Evolutionary conservation across 805 yeast species (phyloP).

Genomic region (Blastobotrys terrestris): DNA sequence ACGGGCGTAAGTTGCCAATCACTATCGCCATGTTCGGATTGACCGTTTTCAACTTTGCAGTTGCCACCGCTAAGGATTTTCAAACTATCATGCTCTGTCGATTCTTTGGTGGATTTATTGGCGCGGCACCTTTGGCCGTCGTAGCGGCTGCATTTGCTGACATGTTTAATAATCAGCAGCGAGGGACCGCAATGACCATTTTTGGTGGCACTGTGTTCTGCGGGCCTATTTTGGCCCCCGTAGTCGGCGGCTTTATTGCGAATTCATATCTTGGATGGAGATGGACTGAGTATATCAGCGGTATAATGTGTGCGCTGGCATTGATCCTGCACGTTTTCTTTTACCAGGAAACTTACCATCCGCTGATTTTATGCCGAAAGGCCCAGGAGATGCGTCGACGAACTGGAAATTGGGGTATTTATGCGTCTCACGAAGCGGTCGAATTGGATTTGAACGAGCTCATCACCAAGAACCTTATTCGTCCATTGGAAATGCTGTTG

Average conservation of each 20-base stretch:
- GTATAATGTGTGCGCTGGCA: conserved; percentile 49
- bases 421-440: conserved; percentile 67
- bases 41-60: conserved; percentile 59
- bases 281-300: conserved; percentile 71
- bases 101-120: conserved; percentile 73
- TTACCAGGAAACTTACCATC: conserved; percentile 66
- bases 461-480: conserved; percentile 52
- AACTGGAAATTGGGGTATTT: conserved; percentile 79
- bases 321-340: conserved; percentile 38
- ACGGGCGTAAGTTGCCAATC: conserved; percentile 62
- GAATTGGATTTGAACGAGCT: conserved; percentile 53
- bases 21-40: conserved; percentile 52
- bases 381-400: conserved; percentile 56
- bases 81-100: conserved; percentile 74
- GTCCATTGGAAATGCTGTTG: conserved; percentile 63
- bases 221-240: conserved; percentile 81
- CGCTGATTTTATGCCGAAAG: conserved; percentile 54
- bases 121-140: conserved; percentile 80
- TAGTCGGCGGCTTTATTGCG: conserved; percentile 65
- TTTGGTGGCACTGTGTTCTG: conserved; percentile 69
- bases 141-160: conserved; percentile 87
- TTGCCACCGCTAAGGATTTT: conserved; percentile 70
- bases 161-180: conserved; percentile 53
- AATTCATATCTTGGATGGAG: conserved; percentile 68
- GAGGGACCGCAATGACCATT: conserved; percentile 72